phyloP scores from a whole-genome alignment of 1,284 basidiomycete genomes.

The Rhodotorula sp. region DNA sequence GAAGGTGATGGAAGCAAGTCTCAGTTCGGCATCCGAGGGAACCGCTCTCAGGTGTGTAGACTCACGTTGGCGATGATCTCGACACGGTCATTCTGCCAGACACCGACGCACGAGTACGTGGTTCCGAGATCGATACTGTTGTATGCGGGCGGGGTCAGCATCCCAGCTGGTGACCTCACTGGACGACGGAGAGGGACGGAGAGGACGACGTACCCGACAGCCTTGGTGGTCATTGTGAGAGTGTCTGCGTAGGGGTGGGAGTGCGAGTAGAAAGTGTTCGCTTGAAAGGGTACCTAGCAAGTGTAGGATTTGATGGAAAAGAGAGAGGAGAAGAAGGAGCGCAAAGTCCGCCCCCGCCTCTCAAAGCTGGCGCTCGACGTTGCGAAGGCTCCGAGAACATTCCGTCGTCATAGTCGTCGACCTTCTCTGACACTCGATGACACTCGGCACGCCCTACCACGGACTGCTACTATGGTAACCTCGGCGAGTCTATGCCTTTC shows the following conservation, averaged over 20 bases:
- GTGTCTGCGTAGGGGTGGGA: background rate
- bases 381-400: too few relatives aligned
- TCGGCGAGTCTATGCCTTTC: too few relatives aligned
- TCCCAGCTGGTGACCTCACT: background rate
- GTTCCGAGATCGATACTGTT: constrained; percentile 52
- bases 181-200: background rate
- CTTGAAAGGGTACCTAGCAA: too few relatives aligned
- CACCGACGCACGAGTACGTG: constrained; percentile 74
- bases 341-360: too few relatives aligned
- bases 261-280: background rate
- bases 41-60: background rate
- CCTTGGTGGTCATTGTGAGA: constrained; percentile 3
- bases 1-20: background rate
- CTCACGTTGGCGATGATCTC: constrained; percentile 91
- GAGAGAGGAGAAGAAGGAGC: too few relatives aligned
- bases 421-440: too few relatives aligned
- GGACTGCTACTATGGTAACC: too few relatives aligned
- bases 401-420: too few relatives aligned
- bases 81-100: constrained; percentile 98
- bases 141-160: background rate
- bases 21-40: background rate
- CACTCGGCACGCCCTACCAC: too few relatives aligned
- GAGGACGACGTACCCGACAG: constrained; percentile 6
- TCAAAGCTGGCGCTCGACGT: too few relatives aligned
- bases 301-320: too few relatives aligned